A percentile compares a stretch with the other conserved stretches of the same genome.
phyloP scores from a whole-genome alignment of 805 yeast species.

The Candida railenensis region DNA sequence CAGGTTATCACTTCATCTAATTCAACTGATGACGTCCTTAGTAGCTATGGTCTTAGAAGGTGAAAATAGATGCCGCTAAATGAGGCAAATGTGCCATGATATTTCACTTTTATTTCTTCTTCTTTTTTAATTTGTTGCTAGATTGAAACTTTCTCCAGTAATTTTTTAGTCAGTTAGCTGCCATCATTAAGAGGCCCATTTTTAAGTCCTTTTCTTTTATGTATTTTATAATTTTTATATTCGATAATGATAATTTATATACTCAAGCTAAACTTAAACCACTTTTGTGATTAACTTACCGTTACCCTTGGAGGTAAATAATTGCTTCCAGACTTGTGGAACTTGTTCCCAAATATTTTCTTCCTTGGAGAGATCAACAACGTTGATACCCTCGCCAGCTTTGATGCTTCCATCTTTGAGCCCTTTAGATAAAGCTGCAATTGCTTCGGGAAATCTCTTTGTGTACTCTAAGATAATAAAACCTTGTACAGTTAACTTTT shows the following conservation, averaged over 20 bases:
- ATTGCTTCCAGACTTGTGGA: conserved; percentile 47
- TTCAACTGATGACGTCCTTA: not conserved
- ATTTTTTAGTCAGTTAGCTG: no score
- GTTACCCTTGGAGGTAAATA: conserved; percentile 38
- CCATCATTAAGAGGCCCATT: no score
- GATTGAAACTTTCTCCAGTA: no score
- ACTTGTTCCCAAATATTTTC: conserved; percentile 36
- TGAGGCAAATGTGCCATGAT: no score
- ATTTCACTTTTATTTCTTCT: no score
- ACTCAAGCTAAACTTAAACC: conserved; percentile 14
- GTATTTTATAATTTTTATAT: not conserved
- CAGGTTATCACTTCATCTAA: not conserved
- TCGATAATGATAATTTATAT: no score
- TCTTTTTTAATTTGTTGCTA: not conserved
- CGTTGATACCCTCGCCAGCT: conserved; percentile 24
- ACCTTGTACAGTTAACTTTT: conserved; percentile 19
- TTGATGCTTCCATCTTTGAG: conserved; percentile 17
- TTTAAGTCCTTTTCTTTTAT: not conserved
- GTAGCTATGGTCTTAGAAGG: not conserved
- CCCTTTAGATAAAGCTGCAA: conserved; percentile 11
- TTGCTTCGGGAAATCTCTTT: conserved; percentile 10
- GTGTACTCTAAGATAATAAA: conserved; percentile 19
- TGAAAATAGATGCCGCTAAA: no score
- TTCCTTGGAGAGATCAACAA: conserved; percentile 40
- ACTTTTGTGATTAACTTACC: conserved; percentile 55